Base-by-base conservation (phyloP, 257 asterid genomes). In the Salvia splendens region DNA sequence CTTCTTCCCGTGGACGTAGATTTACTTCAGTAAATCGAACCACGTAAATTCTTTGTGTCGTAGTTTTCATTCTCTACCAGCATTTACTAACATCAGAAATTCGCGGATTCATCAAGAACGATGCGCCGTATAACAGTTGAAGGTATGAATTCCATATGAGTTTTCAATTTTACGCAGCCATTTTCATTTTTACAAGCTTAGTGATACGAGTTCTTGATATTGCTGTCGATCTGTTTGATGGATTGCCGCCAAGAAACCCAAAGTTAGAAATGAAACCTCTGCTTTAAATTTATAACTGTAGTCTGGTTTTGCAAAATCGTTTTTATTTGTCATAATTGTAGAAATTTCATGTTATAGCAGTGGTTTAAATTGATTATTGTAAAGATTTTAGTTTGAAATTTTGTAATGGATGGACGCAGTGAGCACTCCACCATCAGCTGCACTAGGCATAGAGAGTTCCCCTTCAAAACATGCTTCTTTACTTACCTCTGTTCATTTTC, bases 401-500 rank as follows among this genome's bases (percentile, higher is more conserved):
- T 33, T 20, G 49, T 64, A 66, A 52, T 64, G 3, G 24, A 52
- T 64, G 3, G 24, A 59, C 68, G 78, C 79, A 76, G 84, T 67
- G 40, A 71, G 60, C 48, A 38, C 69, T 41, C 54, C 81, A 63
- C 86, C 89, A 49, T 41, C 82, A 15, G 58, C 74, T 16, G 68
- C 83, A 6, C 78, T 73, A 28, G 74, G 66, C 54, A 52, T 74
- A 61, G 76, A 54, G 80, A 85, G 81, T 67, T 42, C 82, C 42
- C 7, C 66, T 11, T 51, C 84, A 16, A 59, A 64, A 51, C 80
- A 55, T 70, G 60, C 72, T 40, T 80, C 88, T 14, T 38, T 79
- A 17, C 83, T 38, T 79, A 17, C 83, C 77, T 61, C 47, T 87
- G 43, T 66, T 73, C 79, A 56, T 87, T 53, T 64, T 87, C 38